phyloP scores from a whole-genome alignment of 2,329 filamentous ascomycete species.

The Spiromastix sp. region DNA sequence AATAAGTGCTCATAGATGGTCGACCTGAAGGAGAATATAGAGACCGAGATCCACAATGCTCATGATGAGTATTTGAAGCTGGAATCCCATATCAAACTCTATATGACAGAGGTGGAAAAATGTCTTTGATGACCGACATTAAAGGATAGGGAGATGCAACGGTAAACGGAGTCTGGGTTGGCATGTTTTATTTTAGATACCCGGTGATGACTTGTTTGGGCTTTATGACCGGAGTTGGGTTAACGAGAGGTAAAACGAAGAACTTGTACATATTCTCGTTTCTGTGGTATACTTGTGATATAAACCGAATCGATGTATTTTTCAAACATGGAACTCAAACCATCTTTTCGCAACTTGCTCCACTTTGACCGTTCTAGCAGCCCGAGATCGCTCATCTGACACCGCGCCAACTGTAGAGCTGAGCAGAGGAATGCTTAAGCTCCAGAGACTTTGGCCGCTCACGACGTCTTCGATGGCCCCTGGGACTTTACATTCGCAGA shows the following conservation, averaged over 20 bases:
- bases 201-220: conserved; percentile 4
- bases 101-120: conserved; percentile 99
- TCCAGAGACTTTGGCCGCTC: conserved; percentile 28
- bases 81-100: conserved; percentile 92
- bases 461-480: conserved; percentile 20
- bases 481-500: conserved; percentile 32
- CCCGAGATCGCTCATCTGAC: conserved; percentile 41
- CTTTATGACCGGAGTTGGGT: no score
- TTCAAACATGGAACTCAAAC: conserved; percentile 53
- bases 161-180: not conserved
- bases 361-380: conserved; percentile 48
- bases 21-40: conserved; percentile 94
- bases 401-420: conserved; percentile 42
- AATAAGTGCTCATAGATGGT: conserved; percentile 62
- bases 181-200: conserved; percentile 3
- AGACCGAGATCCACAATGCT: conserved; percentile 81
- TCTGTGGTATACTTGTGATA: no score
- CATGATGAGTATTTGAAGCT: conserved; percentile 95
- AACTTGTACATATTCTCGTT: not conserved
- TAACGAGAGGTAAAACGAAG: no score
- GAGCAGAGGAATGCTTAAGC: conserved; percentile 50
- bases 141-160: conserved; percentile 3
- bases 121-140: conserved; percentile 42
- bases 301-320: no score
- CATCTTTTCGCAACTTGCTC: conserved; percentile 52